Evolutionary conservation across 257 asterid species (phyloP).

Genomic region (Solanum chilense): DNA sequence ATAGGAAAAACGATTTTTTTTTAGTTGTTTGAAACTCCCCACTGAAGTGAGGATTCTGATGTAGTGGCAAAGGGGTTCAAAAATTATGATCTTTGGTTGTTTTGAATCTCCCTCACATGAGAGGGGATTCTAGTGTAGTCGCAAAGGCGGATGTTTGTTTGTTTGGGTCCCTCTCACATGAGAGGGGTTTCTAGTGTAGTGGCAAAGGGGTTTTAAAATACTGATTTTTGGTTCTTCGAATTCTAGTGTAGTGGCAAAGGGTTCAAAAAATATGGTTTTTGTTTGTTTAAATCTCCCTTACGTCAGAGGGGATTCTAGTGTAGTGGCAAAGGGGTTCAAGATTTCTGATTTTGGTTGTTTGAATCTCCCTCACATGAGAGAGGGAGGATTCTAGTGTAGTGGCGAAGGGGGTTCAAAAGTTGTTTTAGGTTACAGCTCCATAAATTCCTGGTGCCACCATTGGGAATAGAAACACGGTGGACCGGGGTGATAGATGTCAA

Average conservation of each 20-base stretch:
- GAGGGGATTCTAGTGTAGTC: neutral
- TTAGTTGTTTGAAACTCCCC: neutral
- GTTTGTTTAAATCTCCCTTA: neutral
- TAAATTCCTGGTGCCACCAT: neutral
- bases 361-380: neutral
- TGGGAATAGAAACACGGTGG: neutral
- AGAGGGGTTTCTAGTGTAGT: neutral
- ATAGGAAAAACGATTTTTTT: neutral
- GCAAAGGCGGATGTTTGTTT: neutral
- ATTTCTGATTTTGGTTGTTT: neutral
- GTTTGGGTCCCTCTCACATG: neutral
- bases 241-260: neutral
- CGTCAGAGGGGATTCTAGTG: neutral
- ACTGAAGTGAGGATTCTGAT: neutral
- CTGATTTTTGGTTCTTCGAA: neutral
- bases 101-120: neutral
- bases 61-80: neutral
- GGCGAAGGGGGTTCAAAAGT: neutral
- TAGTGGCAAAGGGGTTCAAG: neutral
- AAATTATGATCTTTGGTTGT: neutral
- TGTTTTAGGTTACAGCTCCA: neutral
- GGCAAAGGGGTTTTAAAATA: neutral
- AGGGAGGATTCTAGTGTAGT: neutral
- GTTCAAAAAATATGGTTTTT: neutral
- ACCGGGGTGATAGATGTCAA: neutral